Base-by-base conservation (phyloP, 2,329 filamentous ascomycete genomes). In the Penicillium polonicum region DNA sequence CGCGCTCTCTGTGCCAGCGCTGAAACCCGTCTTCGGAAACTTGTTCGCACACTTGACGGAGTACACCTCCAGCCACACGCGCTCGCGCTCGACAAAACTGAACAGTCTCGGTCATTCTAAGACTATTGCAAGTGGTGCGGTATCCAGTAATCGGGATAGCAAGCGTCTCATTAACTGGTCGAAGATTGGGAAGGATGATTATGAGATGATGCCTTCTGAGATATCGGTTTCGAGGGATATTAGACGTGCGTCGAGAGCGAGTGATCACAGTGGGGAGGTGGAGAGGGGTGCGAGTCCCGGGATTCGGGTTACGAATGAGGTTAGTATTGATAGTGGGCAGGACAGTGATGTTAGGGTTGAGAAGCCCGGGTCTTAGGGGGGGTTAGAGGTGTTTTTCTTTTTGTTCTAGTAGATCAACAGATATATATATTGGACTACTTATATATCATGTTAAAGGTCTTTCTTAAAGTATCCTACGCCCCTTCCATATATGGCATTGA, bases 1-100 rank as follows among this genome's bases (percentile, higher is more conserved):
- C 39, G 79, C 81, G 1, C 73, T 83, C 1, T 83, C 81, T 0
- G 72, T 82, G 0, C 81, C 81, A 0, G 80, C 79, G 3, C 68
- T 81, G 46, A 82, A 83, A 53, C 80, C 80, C 0, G 64, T 82
- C 3, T 75, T 79, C 42, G 78, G 67, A 17, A 66, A 61, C 44
- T 36, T 68, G 9, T 69, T 68, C 48, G 42, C 51, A 35, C 65
- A 62, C 33, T 12, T 68, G 23, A 63, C 62, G 1, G 65, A 67
- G 51, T 65, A 68, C 39, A 63, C 64, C 1, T 61, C 63, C 10
- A 68, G 64, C 19, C 60, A 62, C 36, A 65, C 62, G 9, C 67
- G 58, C 36, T 61, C 66, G 6, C 60, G 49, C 4, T 58, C 57
- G 1, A 53, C 59, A 1, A 60, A 54, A 17, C 29, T 68, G 17